Evolutionary conservation across 1,139 yeast genomes (phyloP).

Genomic region (Waltiozyma sp.): DNA sequence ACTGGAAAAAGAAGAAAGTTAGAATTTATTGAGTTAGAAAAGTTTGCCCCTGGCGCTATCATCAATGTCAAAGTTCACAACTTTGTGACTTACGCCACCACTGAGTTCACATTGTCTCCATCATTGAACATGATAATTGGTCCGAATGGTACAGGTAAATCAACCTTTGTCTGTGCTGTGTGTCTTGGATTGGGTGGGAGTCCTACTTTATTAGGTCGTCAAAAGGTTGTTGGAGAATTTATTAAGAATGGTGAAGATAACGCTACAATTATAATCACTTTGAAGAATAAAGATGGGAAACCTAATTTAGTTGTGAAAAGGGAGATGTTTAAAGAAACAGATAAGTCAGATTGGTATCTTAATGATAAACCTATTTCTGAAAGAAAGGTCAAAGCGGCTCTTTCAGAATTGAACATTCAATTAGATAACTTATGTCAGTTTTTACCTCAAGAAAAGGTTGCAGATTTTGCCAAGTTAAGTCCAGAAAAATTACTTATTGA

Average conservation of each 20-base stretch:
- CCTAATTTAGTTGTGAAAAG: conserved; percentile 30
- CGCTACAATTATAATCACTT: conserved; percentile 53
- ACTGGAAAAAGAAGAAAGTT: conserved; percentile 3
- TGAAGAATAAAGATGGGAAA: conserved; percentile 33
- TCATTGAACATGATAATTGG: conserved; percentile 88
- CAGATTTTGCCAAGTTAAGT: conserved; percentile 76
- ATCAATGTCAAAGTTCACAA: conserved; percentile 55
- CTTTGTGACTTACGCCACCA: conserved; percentile 73
- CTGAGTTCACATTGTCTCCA: conserved; percentile 76
- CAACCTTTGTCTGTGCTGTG: conserved; percentile 87
- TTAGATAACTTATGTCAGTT: conserved; percentile 89
- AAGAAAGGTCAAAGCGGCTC: conserved; percentile 32
- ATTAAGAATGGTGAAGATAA: conserved; percentile 59
- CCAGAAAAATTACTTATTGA: conserved; percentile 67
- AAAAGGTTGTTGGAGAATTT: conserved; percentile 53
- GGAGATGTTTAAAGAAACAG: conserved; percentile 23
- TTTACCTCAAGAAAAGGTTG: conserved; percentile 90
- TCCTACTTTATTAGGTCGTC: conserved; percentile 71
- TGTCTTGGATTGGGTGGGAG: conserved; percentile 85
- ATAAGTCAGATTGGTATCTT: conserved; percentile 50
- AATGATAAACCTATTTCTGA: conserved; percentile 37
- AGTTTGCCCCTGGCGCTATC: conserved; percentile 46
- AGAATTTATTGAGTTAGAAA: conserved; percentile 4
- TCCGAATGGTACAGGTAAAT: conserved; percentile 95
- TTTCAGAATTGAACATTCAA: conserved; percentile 58